Percentiles rank a stretch among this genome's conserved stretches.
Conservation (phyloP, 495 filamentous ascomycete genomes). For the Tuber aestivum region DNA sequence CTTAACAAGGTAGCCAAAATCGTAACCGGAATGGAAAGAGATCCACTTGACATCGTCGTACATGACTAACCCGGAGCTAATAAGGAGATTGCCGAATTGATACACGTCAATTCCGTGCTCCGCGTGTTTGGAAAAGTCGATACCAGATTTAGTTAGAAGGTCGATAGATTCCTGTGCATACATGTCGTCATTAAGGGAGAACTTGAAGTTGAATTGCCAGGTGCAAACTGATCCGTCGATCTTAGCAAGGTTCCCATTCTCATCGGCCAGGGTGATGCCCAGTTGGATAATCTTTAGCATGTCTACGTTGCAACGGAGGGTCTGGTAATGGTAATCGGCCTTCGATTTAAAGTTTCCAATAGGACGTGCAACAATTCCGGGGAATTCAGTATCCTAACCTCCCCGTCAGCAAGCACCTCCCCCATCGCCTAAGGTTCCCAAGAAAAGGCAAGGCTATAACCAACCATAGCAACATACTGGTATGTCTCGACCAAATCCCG, state of each 20-base stretch:
- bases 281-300: constrained; percentile 95
- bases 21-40: constrained; percentile 97
- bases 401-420: background rate
- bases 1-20: constrained; percentile 95
- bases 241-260: constrained; percentile 65
- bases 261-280: constrained; percentile 82
- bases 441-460: constrained; percentile 37
- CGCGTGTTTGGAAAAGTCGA: constrained; percentile 76
- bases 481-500: constrained; percentile 78
- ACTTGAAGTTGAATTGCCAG: constrained; percentile 99
- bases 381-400: constrained; percentile 89
- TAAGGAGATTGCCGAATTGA: constrained; percentile 80
- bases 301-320: constrained; percentile 92
- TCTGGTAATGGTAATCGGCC: constrained; percentile 98
- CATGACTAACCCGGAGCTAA: constrained; percentile 86
- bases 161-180: constrained; percentile 89
- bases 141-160: constrained; percentile 74
- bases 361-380: constrained; percentile 87
- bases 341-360: constrained; percentile 91
- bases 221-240: constrained; percentile 71
- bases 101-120: constrained; percentile 85
- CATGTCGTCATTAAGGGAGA: constrained; percentile 91
- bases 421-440: constrained; percentile 6
- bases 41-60: constrained; percentile 87
- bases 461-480: constrained; percentile 94